A percentile compares a stretch with the other conserved stretches of the same genome.
Conservation (phyloP, 225 moss, liverwort and hornwort genomes). For the Ulota crispa region DNA sequence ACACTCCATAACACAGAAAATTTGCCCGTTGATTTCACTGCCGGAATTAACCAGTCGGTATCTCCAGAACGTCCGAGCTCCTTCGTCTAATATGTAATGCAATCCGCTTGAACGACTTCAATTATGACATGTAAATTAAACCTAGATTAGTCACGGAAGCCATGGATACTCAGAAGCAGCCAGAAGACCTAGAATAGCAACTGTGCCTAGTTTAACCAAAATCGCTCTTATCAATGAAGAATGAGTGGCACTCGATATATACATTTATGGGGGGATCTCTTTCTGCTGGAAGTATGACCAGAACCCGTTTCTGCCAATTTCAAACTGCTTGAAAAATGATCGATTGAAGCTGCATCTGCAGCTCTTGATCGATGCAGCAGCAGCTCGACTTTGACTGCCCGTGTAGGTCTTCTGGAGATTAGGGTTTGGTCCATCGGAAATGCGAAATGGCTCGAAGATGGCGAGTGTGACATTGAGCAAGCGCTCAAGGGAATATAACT, state of each 20-base stretch:
- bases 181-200: neutral
- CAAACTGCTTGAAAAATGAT: constrained; percentile 24
- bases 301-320: constrained; percentile 23
- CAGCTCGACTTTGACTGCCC: neutral
- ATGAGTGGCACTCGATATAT: constrained; percentile 50
- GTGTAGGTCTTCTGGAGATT: constrained; percentile 5
- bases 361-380: constrained; percentile 12
- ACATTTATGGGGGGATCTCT: constrained; percentile 31
- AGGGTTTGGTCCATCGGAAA: constrained; percentile 21
- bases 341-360: constrained; percentile 18
- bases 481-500: constrained; percentile 47
- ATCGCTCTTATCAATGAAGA: constrained; percentile 33
- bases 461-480: constrained; percentile 8
- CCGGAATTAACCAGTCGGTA: neutral
- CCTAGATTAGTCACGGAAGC: constrained; percentile 1
- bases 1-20: neutral
- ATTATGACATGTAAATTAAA: neutral
- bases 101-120: neutral
- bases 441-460: constrained; percentile 1
- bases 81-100: constrained; percentile 2
- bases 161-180: constrained; percentile 5
- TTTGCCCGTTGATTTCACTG: neutral
- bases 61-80: neutral
- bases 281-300: constrained; percentile 28
- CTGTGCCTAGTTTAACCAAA: constrained; percentile 19